phyloP scores from a whole-genome alignment of 78 protist species.

The Dictyostelium citrinum region DNA sequence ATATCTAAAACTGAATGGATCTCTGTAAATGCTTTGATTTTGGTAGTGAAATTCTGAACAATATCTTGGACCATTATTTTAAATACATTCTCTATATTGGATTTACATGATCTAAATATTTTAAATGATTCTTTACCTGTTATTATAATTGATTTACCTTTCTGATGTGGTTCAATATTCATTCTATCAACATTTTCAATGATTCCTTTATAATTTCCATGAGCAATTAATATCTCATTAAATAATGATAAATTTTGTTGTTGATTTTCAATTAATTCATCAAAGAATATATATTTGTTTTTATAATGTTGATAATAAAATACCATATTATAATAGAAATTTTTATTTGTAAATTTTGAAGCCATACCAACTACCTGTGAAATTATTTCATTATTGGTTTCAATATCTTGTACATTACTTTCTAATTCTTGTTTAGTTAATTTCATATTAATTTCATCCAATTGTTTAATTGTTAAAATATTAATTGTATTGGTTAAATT shows the following conservation, averaged over 20 bases:
- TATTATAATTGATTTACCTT: background rate
- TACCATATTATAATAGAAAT: background rate
- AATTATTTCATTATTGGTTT: background rate
- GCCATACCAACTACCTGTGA: background rate
- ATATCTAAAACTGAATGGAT: background rate
- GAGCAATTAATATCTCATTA: background rate
- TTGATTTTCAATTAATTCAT: background rate
- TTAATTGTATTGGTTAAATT: background rate
- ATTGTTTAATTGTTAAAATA: background rate
- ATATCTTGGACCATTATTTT: background rate
- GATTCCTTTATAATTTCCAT: background rate
- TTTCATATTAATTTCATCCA: background rate
- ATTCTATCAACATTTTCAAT: background rate
- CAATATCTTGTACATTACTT: background rate
- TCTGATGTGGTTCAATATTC: background rate
- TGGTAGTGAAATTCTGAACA: background rate
- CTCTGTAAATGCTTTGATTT: background rate
- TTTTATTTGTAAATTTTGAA: background rate
- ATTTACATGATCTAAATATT: background rate
- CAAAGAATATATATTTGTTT: background rate
- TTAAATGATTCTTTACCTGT: background rate
- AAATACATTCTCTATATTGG: background rate
- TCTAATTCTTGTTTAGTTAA: background rate
- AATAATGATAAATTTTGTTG: background rate
- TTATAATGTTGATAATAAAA: background rate